These are phyloP conservation scores for Aspergillus ochraceus DNA, from an alignment of 2,329 filamentous ascomycete genomes.

Conservation along the genomic window DNA sequence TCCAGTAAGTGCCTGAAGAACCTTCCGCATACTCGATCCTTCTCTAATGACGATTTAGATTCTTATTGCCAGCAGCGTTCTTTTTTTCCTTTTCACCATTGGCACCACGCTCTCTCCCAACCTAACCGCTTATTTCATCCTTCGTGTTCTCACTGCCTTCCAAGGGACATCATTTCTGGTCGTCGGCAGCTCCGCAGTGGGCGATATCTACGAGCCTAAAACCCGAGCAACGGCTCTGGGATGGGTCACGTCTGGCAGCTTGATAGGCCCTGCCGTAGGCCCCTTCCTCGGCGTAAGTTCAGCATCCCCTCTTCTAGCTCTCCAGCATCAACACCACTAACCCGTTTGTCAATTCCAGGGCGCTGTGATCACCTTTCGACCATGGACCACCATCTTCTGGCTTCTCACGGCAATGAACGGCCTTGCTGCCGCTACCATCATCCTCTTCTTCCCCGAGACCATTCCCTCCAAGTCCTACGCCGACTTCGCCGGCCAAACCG, in stretches of 20 bases:
- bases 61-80: constrained; percentile 58
- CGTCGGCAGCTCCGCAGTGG: constrained; percentile 69
- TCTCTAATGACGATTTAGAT: constrained; percentile 41
- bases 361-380: constrained; percentile 71
- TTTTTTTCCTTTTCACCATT: constrained; percentile 70
- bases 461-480: constrained; percentile 64
- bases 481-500: constrained; percentile 59
- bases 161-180: constrained; percentile 74
- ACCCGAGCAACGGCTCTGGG: constrained; percentile 71
- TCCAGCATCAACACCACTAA: background rate
- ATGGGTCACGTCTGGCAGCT: constrained; percentile 70
- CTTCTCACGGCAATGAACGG: constrained; percentile 69
- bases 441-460: constrained; percentile 71
- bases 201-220: constrained; percentile 65
- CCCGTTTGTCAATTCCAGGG: constrained; percentile 52
- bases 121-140: constrained; percentile 69
- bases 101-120: constrained; percentile 73
- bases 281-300: constrained; percentile 37
- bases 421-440: constrained; percentile 58
- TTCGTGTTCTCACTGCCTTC: constrained; percentile 72
- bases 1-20: constrained; percentile 45
- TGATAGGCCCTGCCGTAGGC: constrained; percentile 71
- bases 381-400: constrained; percentile 77
- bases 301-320: background rate
- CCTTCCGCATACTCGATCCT: background rate